Evolutionary conservation across 2,329 filamentous ascomycete genomes (phyloP).

Genomic region (Aspergillus alliaceus): DNA sequence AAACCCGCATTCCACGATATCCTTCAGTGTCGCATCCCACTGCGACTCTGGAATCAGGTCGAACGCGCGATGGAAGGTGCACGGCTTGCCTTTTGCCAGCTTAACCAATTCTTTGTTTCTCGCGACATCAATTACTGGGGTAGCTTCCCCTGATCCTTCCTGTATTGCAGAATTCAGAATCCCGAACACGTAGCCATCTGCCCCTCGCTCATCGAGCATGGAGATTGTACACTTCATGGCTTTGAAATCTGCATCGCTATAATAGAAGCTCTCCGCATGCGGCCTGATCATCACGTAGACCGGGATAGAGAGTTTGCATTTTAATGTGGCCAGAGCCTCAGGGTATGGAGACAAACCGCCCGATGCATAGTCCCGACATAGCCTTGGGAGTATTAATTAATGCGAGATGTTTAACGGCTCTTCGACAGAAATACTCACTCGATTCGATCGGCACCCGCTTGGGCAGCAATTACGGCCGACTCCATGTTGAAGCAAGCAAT

Average conservation of each 20-base stretch:
- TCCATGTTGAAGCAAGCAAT: constrained; percentile 50
- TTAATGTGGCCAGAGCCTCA: constrained; percentile 25
- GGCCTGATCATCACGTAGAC: constrained; percentile 57
- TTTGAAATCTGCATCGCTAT: constrained; percentile 42
- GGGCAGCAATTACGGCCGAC: constrained; percentile 46
- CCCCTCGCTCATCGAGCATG: constrained; percentile 33
- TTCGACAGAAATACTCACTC: constrained; percentile 46
- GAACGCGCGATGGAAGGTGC: constrained; percentile 58
- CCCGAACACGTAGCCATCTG: constrained; percentile 55
- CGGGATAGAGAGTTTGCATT: constrained; percentile 35
- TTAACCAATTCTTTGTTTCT: constrained; percentile 45
- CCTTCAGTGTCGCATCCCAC: constrained; percentile 29
- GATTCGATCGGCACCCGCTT: constrained; percentile 50
- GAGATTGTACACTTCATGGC: constrained; percentile 46
- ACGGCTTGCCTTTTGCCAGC: constrained; percentile 44
- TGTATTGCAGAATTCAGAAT: constrained; percentile 33
- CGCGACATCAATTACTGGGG: constrained; percentile 37
- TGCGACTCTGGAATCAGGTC: constrained; percentile 39
- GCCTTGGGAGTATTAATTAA: constrained; percentile 2
- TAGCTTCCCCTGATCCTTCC: constrained; percentile 3
- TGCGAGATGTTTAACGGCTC: background rate
- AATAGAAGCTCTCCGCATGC: constrained; percentile 47
- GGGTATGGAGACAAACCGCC: constrained; percentile 18
- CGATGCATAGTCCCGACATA: constrained; percentile 21
- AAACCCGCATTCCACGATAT: constrained; percentile 48